Conservation (phyloP, 805 yeast species). For the Clavispora fructus region DNA sequence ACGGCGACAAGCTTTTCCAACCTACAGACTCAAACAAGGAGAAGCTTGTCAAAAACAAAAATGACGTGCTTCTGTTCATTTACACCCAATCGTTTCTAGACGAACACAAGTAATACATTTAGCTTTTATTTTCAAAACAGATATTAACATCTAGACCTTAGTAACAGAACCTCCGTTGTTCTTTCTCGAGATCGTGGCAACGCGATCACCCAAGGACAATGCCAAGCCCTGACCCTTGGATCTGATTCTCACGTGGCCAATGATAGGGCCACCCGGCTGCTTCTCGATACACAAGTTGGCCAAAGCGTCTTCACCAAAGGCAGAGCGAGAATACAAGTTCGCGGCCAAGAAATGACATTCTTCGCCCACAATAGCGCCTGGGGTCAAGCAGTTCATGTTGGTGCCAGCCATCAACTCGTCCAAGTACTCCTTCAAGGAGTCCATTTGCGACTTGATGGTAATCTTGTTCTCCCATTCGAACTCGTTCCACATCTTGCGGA, state of each 20-base stretch:
- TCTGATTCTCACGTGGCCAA: slow-evolving; percentile 94
- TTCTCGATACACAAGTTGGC: slow-evolving; percentile 93
- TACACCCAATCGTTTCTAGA: slow-evolving; percentile 1
- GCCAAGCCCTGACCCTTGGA: slow-evolving; percentile 98
- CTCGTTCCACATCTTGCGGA: slow-evolving; percentile 98
- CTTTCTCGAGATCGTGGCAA: slow-evolving; percentile 71
- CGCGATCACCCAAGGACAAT: slow-evolving; percentile 87
- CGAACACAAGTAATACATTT: neutral
- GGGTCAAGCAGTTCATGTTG: slow-evolving; percentile 90
- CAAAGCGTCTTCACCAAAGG: slow-evolving; percentile 96
- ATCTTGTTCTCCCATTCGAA: slow-evolving; percentile 99
- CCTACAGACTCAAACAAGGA: neutral
- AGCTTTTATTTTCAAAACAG: neutral
- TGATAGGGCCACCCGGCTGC: slow-evolving; percentile 64
- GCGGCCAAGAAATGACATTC: slow-evolving; percentile 92
- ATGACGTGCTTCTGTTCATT: slow-evolving; percentile 4
- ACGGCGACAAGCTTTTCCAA: slow-evolving; percentile 3
- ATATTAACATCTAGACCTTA: slow-evolving; percentile 6
- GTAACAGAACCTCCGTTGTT: slow-evolving; percentile 18
- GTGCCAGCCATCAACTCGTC: slow-evolving; percentile 74
- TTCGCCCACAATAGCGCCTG: slow-evolving; percentile 84
- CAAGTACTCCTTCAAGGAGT: slow-evolving; percentile 70
- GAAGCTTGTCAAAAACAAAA: slow-evolving; percentile 2
- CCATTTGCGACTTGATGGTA: slow-evolving; percentile 67
- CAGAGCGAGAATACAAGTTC: slow-evolving; percentile 83